Conservation (phyloP, 805 yeast species). For the Kurtzmaniella cleridarum region DNA sequence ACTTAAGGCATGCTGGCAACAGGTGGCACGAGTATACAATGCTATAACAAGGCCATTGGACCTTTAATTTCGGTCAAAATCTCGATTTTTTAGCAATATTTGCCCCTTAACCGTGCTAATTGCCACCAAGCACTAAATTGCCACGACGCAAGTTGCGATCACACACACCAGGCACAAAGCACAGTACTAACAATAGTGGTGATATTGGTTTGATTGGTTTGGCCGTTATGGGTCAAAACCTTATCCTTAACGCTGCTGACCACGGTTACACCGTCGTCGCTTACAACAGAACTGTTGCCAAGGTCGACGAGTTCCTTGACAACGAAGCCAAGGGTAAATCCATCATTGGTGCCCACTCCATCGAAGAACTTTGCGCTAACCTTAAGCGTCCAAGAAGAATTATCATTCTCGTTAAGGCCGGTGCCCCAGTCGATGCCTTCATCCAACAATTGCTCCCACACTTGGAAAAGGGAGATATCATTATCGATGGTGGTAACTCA, state of each 20-base stretch:
- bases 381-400: constrained; percentile 97
- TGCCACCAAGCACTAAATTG: too few species aligned
- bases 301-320: constrained; percentile 89
- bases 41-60: too few species aligned
- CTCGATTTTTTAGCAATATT: too few species aligned
- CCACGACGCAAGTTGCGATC: too few species aligned
- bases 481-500: constrained; percentile 99
- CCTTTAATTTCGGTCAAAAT: too few species aligned
- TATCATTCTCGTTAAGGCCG: constrained; percentile 92
- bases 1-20: too few species aligned
- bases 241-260: constrained; percentile 96
- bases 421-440: constrained; percentile 88
- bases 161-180: too few species aligned
- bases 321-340: constrained; percentile 98
- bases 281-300: constrained; percentile 94
- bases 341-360: constrained; percentile 90
- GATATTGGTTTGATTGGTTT: constrained; percentile 98
- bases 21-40: too few species aligned
- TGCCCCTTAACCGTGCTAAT: too few species aligned
- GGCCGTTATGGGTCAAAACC: constrained; percentile 99
- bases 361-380: constrained; percentile 80
- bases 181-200: constrained; percentile 48
- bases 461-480: constrained; percentile 94
- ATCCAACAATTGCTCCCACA: constrained; percentile 83
- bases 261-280: constrained; percentile 98